Evolutionary conservation across 2,329 filamentous ascomycete species (phyloP).

Genomic region (Alternaria sp.): DNA sequence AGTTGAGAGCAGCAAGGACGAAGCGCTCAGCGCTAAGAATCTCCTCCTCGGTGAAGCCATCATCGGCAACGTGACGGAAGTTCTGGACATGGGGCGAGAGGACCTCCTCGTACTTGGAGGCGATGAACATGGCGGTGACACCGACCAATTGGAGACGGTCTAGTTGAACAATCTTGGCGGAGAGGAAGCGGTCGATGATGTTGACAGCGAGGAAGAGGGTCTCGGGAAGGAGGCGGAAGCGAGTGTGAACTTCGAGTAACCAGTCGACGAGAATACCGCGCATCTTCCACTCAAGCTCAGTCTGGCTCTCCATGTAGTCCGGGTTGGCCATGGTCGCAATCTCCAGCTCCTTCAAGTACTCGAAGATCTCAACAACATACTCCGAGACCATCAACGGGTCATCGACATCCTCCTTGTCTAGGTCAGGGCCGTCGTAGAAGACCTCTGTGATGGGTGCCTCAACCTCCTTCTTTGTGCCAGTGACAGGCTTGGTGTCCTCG

Average conservation of each 20-base stretch:
- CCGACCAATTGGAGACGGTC: slow-evolving; percentile 96
- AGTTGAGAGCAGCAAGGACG: slow-evolving; percentile 88
- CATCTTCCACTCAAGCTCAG: slow-evolving; percentile 98
- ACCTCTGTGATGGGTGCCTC: slow-evolving; percentile 39
- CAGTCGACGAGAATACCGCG: slow-evolving; percentile 96
- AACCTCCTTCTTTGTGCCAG: slow-evolving; percentile 29
- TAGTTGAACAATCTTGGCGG: slow-evolving; percentile 91
- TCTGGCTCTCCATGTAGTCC: slow-evolving; percentile 93
- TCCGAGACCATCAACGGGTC: slow-evolving; percentile 98
- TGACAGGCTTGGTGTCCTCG: slow-evolving; percentile 44
- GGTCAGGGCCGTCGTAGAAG: slow-evolving; percentile 58
- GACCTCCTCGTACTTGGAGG: slow-evolving; percentile 98
- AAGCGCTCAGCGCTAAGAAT: slow-evolving; percentile 98
- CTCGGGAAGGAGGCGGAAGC: slow-evolving; percentile 94
- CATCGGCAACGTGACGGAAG: slow-evolving; percentile 96
- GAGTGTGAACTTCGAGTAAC: slow-evolving; percentile 97
- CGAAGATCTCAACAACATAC: slow-evolving; percentile 96
- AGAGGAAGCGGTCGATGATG: slow-evolving; percentile 97
- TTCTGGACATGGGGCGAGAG: slow-evolving; percentile 95
- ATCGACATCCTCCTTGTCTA: slow-evolving; percentile 87
- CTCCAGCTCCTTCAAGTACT: slow-evolving; percentile 91
- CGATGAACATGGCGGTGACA: slow-evolving; percentile 99
- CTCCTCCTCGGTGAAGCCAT: slow-evolving; percentile 93
- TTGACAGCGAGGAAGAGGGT: slow-evolving; percentile 97
- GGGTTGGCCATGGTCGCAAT: slow-evolving; percentile 83